Evolutionary conservation across 1,284 basidiomycete genomes (phyloP).

Genomic region (Rhodotorula sp.): DNA sequence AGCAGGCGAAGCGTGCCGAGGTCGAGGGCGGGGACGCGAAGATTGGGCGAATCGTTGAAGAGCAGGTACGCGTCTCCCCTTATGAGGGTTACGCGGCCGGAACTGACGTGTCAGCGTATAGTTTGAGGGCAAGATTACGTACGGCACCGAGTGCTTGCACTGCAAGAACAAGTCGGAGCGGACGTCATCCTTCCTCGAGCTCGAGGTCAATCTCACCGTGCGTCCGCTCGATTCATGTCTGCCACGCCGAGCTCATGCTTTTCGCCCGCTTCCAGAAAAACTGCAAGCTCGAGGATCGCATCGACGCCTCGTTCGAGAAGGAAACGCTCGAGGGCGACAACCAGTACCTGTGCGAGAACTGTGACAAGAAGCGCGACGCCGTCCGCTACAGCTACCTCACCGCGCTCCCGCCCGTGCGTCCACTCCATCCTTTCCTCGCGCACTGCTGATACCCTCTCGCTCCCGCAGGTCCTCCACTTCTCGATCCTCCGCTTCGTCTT

Average conservation of each 20-base stretch:
- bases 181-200: slow-evolving; percentile 69
- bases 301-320: slow-evolving; percentile 63
- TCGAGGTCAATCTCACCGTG: slow-evolving; percentile 80
- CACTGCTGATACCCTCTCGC: background rate
- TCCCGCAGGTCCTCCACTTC: slow-evolving; percentile 65
- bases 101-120: slow-evolving; percentile 48
- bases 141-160: slow-evolving; percentile 70
- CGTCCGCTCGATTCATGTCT: background rate
- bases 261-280: slow-evolving; percentile 2
- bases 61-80: slow-evolving; percentile 1
- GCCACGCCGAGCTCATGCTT: background rate
- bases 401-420: slow-evolving; percentile 69
- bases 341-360: slow-evolving; percentile 76
- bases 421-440: background rate
- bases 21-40: slow-evolving; percentile 13
- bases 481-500: slow-evolving; percentile 86
- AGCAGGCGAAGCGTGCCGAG: slow-evolving; percentile 55
- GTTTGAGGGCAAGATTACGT: slow-evolving; percentile 82
- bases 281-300: slow-evolving; percentile 64
- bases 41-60: slow-evolving; percentile 20
- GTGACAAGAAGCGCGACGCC: slow-evolving; percentile 71
- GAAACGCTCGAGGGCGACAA: slow-evolving; percentile 80
- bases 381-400: slow-evolving; percentile 69
- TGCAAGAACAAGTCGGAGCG: slow-evolving; percentile 71
- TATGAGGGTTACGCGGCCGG: no score